These are phyloP conservation scores for Grigorovia yakushimaensis DNA, from an alignment of 805 yeast genomes.

Conservation along the genomic window DNA sequence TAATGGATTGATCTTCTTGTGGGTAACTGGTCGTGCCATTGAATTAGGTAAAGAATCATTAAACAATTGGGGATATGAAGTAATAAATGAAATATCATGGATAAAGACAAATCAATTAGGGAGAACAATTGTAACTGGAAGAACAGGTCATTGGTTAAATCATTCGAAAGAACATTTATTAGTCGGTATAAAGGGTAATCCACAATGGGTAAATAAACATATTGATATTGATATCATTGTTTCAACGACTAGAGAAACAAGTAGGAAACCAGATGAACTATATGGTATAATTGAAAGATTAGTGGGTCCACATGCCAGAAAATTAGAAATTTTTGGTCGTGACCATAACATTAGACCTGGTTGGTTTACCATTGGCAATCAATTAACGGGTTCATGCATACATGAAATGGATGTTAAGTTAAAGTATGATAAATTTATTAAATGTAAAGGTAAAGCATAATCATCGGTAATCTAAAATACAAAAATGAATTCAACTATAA, in stretches of 20 bases:
- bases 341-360: slow-evolving; percentile 81
- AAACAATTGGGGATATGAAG: slow-evolving; percentile 70
- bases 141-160: slow-evolving; percentile 96
- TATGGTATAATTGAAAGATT: slow-evolving; percentile 79
- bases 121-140: slow-evolving; percentile 85
- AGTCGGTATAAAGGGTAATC: slow-evolving; percentile 77
- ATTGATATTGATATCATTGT: slow-evolving; percentile 72
- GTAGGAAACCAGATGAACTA: slow-evolving; percentile 84
- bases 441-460: background rate
- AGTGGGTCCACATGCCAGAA: slow-evolving; percentile 67
- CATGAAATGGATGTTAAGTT: slow-evolving; percentile 47
- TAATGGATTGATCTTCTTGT: slow-evolving; percentile 73
- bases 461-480: too few species aligned
- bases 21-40: slow-evolving; percentile 95
- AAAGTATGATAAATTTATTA: slow-evolving; percentile 28
- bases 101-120: slow-evolving; percentile 80
- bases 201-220: slow-evolving; percentile 56
- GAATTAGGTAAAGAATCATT: slow-evolving; percentile 78
- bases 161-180: slow-evolving; percentile 88
- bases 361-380: slow-evolving; percentile 85
- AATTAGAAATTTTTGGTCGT: slow-evolving; percentile 83
- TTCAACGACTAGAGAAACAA: slow-evolving; percentile 77
- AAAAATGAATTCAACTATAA: too few species aligned
- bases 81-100: slow-evolving; percentile 81
- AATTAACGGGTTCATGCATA: slow-evolving; percentile 50